A percentile compares a stretch with the other conserved stretches of the same genome.
These are phyloP conservation scores for Myrica gale DNA, from an alignment of 306 rosid genomes.

Conservation along the genomic window DNA sequence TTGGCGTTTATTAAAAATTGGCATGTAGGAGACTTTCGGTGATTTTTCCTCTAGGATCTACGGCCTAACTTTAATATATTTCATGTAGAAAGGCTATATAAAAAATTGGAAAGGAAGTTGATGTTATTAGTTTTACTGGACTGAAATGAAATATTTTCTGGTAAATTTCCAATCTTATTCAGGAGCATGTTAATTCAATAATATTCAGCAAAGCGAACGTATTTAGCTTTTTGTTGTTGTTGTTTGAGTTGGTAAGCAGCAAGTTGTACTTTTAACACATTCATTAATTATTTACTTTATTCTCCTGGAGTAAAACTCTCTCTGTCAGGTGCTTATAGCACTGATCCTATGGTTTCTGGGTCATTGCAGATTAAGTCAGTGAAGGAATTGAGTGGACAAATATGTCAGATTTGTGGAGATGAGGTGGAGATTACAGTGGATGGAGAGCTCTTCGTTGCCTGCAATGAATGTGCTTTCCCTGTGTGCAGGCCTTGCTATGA, in stretches of 20 bases:
- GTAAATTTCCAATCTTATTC: background rate
- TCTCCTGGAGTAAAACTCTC: background rate
- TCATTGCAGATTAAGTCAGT: slow-evolving; percentile 66
- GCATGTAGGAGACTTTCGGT: background rate
- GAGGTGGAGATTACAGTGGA: slow-evolving; percentile 73
- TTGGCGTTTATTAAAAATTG: background rate
- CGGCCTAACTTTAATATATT: no score
- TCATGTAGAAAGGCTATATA: background rate
- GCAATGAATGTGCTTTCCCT: slow-evolving; percentile 95
- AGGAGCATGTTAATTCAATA: background rate
- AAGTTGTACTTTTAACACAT: background rate
- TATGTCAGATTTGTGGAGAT: slow-evolving; percentile 83
- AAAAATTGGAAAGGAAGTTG: background rate
- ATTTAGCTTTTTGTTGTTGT: background rate
- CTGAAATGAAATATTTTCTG: background rate
- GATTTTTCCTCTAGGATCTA: slow-evolving; percentile 5
- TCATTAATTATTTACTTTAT: background rate
- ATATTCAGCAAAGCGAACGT: background rate
- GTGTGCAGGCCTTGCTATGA: slow-evolving; percentile 86
- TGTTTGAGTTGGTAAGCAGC: slow-evolving; percentile 6
- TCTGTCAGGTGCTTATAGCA: slow-evolving; percentile 19
- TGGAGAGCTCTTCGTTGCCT: slow-evolving; percentile 90
- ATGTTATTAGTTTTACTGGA: background rate
- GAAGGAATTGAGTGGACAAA: slow-evolving; percentile 76
- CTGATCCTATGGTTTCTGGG: slow-evolving; percentile 18